Evolutionary conservation across 2,329 filamentous ascomycete species (phyloP).

Genomic region (Fusarium sp.): DNA sequence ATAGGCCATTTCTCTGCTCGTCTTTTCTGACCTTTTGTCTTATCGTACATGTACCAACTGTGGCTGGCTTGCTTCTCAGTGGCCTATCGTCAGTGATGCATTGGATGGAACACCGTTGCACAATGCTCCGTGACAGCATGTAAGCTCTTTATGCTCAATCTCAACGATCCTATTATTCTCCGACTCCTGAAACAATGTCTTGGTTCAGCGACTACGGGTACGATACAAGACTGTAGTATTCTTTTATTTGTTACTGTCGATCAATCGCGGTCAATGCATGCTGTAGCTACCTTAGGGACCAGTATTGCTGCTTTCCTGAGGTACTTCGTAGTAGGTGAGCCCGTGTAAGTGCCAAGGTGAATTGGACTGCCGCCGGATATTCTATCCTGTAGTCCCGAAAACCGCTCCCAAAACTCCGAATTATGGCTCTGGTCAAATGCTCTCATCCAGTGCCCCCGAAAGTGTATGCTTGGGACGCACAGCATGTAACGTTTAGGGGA

Average conservation of each 20-base stretch:
- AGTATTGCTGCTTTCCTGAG: background rate
- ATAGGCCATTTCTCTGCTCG: constrained; percentile 29
- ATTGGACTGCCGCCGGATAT: background rate
- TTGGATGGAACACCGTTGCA: background rate
- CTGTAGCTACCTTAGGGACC: background rate
- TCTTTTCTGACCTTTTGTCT: constrained; percentile 15
- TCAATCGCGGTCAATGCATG: background rate
- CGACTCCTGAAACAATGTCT: constrained; percentile 33
- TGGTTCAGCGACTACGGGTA: constrained; percentile 1
- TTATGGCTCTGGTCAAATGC: background rate
- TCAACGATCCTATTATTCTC: constrained; percentile 15
- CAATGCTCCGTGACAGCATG: constrained; percentile 15
- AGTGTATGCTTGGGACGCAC: background rate
- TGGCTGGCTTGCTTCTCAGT: constrained; percentile 3
- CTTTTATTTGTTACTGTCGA: background rate
- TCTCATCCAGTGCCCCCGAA: background rate
- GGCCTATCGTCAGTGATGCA: constrained; percentile 23
- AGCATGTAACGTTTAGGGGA: background rate
- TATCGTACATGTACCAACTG: constrained; percentile 8
- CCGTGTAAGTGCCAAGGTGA: background rate
- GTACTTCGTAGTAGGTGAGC: background rate
- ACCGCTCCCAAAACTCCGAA: background rate
- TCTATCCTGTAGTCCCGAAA: background rate
- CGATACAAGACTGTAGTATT: background rate
- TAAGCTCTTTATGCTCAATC: constrained; percentile 25